Evolutionary conservation across 352 stramenopile genomes (phyloP).

Genomic region (Pythium utonaiense): DNA sequence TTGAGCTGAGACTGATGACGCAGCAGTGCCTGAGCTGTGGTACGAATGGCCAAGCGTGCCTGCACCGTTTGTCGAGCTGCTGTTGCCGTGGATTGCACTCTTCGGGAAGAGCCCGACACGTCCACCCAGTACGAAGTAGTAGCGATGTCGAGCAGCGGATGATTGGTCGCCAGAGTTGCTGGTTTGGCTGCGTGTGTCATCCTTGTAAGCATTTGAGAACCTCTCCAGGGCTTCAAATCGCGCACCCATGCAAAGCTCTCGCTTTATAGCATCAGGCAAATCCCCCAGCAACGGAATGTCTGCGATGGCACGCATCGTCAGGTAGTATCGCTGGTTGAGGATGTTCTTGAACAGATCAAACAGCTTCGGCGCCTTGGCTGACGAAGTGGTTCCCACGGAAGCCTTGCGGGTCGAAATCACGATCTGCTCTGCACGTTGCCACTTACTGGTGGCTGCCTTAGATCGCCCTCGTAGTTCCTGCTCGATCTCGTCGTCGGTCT

Average conservation of each 20-base stretch:
- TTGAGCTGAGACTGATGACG: neutral
- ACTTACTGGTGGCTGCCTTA: constrained; percentile 39
- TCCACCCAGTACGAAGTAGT: constrained; percentile 50
- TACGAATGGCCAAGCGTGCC: neutral
- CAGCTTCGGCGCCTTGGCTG: constrained; percentile 41
- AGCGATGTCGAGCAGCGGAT: constrained; percentile 15
- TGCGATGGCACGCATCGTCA: constrained; percentile 52
- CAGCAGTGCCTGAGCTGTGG: neutral
- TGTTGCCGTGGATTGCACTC: constrained; percentile 15
- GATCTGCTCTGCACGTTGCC: constrained; percentile 43
- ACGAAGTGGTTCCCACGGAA: neutral
- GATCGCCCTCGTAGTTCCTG: constrained; percentile 38
- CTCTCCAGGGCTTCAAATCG: constrained; percentile 58
- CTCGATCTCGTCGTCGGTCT: constrained; percentile 48
- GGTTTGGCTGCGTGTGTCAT: constrained; percentile 20
- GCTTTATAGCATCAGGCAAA: constrained; percentile 35
- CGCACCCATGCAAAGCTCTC: constrained; percentile 42
- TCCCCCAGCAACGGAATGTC: constrained; percentile 44
- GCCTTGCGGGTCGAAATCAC: constrained; percentile 6
- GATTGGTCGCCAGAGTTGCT: neutral
- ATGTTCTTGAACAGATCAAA: constrained; percentile 69
- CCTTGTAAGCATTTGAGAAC: constrained; percentile 42
- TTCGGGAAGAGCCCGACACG: constrained; percentile 36
- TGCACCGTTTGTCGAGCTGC: constrained; percentile 5
- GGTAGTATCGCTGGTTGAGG: constrained; percentile 55